A percentile compares a stretch with the other conserved stretches of the same genome.
These are phyloP conservation scores for Rosa hybrid DNA, from an alignment of 331 rosid genomes.

Conservation along the genomic window DNA sequence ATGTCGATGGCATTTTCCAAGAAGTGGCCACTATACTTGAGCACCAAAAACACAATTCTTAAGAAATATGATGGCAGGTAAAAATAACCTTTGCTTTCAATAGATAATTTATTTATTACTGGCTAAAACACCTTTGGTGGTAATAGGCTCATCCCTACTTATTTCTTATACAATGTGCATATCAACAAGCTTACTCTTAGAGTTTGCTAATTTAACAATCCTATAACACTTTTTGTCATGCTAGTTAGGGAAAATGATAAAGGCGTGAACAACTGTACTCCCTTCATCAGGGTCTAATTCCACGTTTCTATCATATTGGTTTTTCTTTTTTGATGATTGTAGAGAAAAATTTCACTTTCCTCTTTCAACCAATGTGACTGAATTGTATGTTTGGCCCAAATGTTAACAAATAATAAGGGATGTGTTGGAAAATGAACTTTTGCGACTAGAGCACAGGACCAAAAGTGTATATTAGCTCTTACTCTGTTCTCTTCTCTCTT, in stretches of 20 bases:
- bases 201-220: neutral
- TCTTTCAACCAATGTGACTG: neutral
- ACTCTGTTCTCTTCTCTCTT: neutral
- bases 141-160: neutral
- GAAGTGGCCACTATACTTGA: constrained; percentile 95
- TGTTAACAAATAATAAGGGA: no score
- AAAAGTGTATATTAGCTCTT: neutral
- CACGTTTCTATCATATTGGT: neutral
- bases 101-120: neutral
- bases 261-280: neutral
- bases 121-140: neutral
- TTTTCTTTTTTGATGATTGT: neutral
- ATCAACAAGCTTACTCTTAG: neutral
- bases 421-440: neutral
- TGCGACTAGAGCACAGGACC: neutral
- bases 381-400: neutral
- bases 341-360: neutral
- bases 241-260: neutral
- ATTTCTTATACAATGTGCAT: neutral
- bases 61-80: constrained; percentile 99
- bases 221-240: neutral
- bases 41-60: constrained; percentile 96
- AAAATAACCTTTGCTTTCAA: neutral
- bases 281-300: neutral
- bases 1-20: constrained; percentile 78